Percentiles rank a stretch among this genome's conserved stretches.
Evolutionary conservation across 108 stramenopile species (phyloP).

Genomic region (Cyclotella baltica): DNA sequence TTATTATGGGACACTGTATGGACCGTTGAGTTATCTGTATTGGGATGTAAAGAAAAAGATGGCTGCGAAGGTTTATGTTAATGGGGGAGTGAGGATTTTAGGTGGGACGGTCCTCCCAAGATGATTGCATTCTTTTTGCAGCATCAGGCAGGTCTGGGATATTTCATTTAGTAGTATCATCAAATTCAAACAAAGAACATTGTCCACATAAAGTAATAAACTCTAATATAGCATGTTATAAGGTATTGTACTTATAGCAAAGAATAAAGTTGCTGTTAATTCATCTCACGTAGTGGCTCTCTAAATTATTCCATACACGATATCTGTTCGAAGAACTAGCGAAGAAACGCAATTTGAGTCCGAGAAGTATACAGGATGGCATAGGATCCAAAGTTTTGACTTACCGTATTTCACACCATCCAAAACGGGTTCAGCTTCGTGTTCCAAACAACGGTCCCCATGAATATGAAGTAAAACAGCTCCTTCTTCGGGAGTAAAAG

Average conservation of each 20-base stretch:
- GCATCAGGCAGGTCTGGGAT: too few relatives aligned
- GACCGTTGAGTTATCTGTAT: constrained; percentile 78
- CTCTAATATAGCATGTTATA: not conserved
- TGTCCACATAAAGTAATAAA: not conserved
- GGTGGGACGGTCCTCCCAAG: constrained; percentile 4
- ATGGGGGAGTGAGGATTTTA: not conserved
- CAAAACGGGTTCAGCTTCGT: constrained; percentile 87
- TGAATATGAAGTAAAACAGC: constrained; percentile 87
- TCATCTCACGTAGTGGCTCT: not conserved
- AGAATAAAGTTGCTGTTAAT: too few relatives aligned
- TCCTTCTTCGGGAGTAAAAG: constrained; percentile 73
- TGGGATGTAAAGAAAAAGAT: constrained; percentile 68
- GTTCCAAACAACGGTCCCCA: constrained; percentile 86
- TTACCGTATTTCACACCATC: constrained; percentile 88
- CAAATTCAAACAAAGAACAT: too few relatives aligned
- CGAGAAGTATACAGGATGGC: not conserved
- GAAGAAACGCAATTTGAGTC: not conserved
- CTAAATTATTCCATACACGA: constrained; percentile 33
- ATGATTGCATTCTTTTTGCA: too few relatives aligned
- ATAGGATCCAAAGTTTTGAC: not conserved
- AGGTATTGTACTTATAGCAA: too few relatives aligned
- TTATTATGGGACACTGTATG: constrained; percentile 85
- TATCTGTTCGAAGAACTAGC: constrained; percentile 40
- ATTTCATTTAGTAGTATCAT: too few relatives aligned
- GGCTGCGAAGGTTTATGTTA: not conserved